These are phyloP conservation scores for Geotrichum siamense DNA, from an alignment of 1,139 yeast species.

Conservation along the genomic window DNA sequence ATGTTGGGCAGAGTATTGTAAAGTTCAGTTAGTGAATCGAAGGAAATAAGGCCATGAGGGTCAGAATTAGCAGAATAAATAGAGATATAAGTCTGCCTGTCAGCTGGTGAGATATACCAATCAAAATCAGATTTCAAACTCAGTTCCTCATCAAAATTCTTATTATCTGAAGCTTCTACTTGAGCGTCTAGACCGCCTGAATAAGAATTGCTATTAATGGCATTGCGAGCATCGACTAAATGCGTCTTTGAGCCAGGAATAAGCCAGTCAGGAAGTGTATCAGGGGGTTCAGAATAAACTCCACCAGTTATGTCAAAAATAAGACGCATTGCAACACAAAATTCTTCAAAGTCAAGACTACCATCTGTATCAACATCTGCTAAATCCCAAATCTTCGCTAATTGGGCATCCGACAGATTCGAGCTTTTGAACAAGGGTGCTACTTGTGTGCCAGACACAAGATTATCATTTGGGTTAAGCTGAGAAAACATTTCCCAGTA, in stretches of 20 bases:
- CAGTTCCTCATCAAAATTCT: constrained; percentile 49
- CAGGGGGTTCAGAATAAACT: constrained; percentile 55
- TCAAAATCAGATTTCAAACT: constrained; percentile 66
- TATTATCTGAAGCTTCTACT: constrained; percentile 14
- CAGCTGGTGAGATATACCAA: constrained; percentile 94
- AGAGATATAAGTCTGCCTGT: constrained; percentile 68
- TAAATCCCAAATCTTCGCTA: constrained; percentile 82
- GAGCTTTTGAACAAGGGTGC: constrained; percentile 85
- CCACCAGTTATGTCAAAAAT: constrained; percentile 88
- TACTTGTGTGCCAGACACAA: constrained; percentile 77
- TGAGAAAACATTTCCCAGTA: constrained; percentile 97
- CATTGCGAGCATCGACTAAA: constrained; percentile 71
- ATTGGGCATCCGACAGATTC: constrained; percentile 63
- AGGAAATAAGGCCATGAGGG: constrained; percentile 72
- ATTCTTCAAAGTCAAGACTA: constrained; percentile 88
- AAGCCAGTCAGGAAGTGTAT: constrained; percentile 78
- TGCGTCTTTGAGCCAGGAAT: constrained; percentile 85
- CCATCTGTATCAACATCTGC: constrained; percentile 94
- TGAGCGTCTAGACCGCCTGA: constrained; percentile 16
- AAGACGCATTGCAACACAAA: constrained; percentile 93
- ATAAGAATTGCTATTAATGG: constrained; percentile 36
- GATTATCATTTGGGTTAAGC: constrained; percentile 68
- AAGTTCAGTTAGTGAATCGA: constrained; percentile 61
- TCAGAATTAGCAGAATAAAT: constrained; percentile 73
- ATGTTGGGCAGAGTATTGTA: constrained; percentile 63